These are phyloP conservation scores for Fusarium equiseti DNA, from an alignment of 2,329 filamentous ascomycete species.

Conservation along the genomic window DNA sequence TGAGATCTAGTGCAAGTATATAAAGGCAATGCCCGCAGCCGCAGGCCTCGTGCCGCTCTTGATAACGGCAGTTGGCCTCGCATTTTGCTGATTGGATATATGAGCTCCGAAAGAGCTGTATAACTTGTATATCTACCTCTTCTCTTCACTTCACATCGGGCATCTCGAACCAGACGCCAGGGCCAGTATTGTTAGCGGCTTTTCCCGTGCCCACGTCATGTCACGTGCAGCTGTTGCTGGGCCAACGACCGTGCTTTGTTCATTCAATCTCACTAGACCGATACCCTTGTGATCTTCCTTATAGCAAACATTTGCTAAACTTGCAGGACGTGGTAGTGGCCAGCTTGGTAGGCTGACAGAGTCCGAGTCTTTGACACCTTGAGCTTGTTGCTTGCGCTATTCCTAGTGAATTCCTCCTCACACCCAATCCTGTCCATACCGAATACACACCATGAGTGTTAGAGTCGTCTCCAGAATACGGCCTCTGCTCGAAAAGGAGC, in stretches of 20 bases:
- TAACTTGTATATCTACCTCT: slow-evolving; percentile 29
- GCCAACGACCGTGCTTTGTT: slow-evolving; percentile 40
- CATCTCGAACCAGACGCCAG: slow-evolving; percentile 20
- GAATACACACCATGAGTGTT: slow-evolving; percentile 68
- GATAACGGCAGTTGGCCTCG: slow-evolving; percentile 58
- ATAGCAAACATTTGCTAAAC: slow-evolving; percentile 43
- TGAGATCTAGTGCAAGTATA: slow-evolving; percentile 68
- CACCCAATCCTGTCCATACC: slow-evolving; percentile 27
- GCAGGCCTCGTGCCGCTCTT: slow-evolving; percentile 51
- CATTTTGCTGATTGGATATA: slow-evolving; percentile 53
- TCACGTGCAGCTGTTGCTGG: slow-evolving; percentile 46
- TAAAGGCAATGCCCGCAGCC: slow-evolving; percentile 46
- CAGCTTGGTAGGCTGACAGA: slow-evolving; percentile 46
- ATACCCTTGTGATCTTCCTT: slow-evolving; percentile 27
- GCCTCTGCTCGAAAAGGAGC: slow-evolving; percentile 86
- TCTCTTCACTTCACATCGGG: slow-evolving; percentile 1
- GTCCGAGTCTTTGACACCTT: slow-evolving; percentile 29
- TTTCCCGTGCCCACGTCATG: slow-evolving; percentile 50
- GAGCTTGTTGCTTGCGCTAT: slow-evolving; percentile 29
- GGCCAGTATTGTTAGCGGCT: slow-evolving; percentile 45
- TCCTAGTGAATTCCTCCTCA: slow-evolving; percentile 9
- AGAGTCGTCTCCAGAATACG: slow-evolving; percentile 92
- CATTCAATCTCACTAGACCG: slow-evolving; percentile 19
- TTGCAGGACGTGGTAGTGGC: slow-evolving; percentile 38
- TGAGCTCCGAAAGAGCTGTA: slow-evolving; percentile 41